Percentiles rank a stretch among this genome's conserved stretches.
Evolutionary conservation across 139 green algal genomes (phyloP).

Genomic region (Micractinium conductrix): DNA sequence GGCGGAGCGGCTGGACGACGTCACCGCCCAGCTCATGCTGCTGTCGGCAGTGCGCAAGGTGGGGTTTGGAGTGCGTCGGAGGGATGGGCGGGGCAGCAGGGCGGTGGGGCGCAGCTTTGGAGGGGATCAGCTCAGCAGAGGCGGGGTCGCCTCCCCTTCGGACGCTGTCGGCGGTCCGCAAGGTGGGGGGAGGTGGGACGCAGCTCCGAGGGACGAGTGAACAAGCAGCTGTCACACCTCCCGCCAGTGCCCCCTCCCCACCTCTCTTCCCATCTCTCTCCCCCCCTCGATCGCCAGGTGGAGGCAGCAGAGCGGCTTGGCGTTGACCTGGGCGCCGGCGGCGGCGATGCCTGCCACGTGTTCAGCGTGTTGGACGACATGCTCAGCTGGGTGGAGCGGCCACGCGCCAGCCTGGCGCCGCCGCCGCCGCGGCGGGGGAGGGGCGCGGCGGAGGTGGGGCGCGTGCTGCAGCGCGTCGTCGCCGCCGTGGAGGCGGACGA

Average conservation of each 20-base stretch:
- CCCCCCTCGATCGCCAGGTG: conserved; percentile 3
- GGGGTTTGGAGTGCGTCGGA: too few relatives aligned
- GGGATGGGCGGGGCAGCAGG: too few relatives aligned
- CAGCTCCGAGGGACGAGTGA: too few relatives aligned
- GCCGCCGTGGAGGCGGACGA: conserved; percentile 11
- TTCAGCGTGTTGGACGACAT: conserved; percentile 49
- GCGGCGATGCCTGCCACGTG: neutral
- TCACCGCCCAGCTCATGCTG: conserved; percentile 37
- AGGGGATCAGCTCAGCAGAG: too few relatives aligned
- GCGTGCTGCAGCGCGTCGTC: conserved; percentile 36
- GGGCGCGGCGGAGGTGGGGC: conserved; percentile 7
- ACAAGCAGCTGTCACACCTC: too few relatives aligned
- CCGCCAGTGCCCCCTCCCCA: too few relatives aligned
- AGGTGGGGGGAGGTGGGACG: neutral
- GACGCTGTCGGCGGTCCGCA: conserved; percentile 5
- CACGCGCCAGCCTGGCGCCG: neutral
- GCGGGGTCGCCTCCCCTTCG: too few relatives aligned
- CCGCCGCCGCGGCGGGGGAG: neutral
- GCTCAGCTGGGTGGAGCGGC: conserved; percentile 38
- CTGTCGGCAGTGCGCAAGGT: conserved; percentile 34
- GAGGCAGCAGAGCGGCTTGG: conserved; percentile 36
- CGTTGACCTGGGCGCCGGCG: conserved; percentile 13
- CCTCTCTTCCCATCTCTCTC: neutral
- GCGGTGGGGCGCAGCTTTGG: too few relatives aligned
- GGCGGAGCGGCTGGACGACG: conserved; percentile 15